Base-by-base conservation (phyloP, 108 stramenopile species). In the Stephanodiscus minutulus region DNA sequence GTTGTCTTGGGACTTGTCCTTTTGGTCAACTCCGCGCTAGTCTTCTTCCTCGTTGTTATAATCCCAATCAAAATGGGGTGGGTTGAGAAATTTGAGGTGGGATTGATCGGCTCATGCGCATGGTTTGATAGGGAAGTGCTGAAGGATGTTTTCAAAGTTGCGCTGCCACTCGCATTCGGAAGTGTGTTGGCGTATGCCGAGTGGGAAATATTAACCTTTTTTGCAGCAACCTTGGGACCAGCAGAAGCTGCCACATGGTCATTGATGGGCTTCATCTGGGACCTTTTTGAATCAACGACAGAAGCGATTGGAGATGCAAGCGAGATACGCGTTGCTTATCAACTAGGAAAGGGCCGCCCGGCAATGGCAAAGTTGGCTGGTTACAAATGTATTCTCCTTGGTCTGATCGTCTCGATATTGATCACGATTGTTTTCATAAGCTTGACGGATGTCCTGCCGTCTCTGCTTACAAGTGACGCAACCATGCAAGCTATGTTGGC, bases 171-270 rank as follows among this genome's bases (percentile, higher is more conserved):
- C 3, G 64, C 86, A 8, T 12, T 92, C 11, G 91, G 88, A 21
- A 68, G 80, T 13, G n/a, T n/a, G n/a, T n/a, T 37, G 49, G 87
- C 86, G 47, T 84, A 88, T 62, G 81, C 85, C 12, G 86, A 89
- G 52, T 91, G 91, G 88, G 87, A 87, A 28, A 22, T 88, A 35
- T 64, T 92, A 17, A 86, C 84, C 6, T 35, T 89, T 0, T 87
- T 86, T 59, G 71, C 87, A 1, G 76, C 83, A 2, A 37, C 76
- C 3, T 63, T 92, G 7, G 91, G 91, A 24, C 83, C 83, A 18
- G 91, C 88, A 17, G 91, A 92, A 79, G 87, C 85, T 50, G 88
- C 84, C 10, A 60, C 87, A 22, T 92, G 88, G 87, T 85, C 85
- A 9, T 37, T 89, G 49, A 74, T 92, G 50, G 88, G 88, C 13